phyloP scores from a whole-genome alignment of 1,284 basidiomycete species.

The Apiotrichum laibachii region DNA sequence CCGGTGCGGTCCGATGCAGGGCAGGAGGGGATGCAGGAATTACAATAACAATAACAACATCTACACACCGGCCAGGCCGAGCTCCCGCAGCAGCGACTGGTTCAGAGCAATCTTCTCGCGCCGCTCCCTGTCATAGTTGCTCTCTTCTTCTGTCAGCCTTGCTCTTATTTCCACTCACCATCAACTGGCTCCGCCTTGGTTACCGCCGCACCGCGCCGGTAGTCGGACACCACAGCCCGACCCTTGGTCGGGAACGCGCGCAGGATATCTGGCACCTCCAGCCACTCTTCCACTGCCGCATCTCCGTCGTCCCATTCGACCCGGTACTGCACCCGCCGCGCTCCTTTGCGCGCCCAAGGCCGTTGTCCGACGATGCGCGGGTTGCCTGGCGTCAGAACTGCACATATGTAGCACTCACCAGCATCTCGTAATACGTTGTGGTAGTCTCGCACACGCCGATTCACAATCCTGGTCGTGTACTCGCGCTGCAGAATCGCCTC shows the following conservation, averaged over 20 bases:
- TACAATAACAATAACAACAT: too few relatives aligned
- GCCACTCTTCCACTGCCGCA: background rate
- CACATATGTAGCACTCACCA: background rate
- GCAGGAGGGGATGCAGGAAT: background rate
- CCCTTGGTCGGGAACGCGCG: background rate
- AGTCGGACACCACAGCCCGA: background rate
- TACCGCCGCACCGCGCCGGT: background rate
- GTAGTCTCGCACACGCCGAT: too few relatives aligned
- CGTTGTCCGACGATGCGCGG: background rate
- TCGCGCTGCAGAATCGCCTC: too few relatives aligned
- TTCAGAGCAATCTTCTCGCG: constrained; percentile 14
- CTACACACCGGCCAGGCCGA: constrained; percentile 1
- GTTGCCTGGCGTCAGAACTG: background rate
- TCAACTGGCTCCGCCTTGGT: background rate
- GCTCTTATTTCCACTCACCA: background rate
- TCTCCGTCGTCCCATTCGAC: background rate
- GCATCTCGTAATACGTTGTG: too few relatives aligned
- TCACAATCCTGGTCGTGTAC: too few relatives aligned
- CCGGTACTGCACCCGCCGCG: background rate
- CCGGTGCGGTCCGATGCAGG: too few relatives aligned
- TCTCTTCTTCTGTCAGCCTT: constrained; percentile 3
- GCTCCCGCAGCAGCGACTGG: constrained; percentile 6
- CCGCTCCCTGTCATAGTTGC: constrained; percentile 14
- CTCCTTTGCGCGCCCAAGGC: background rate
- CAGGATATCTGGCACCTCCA: background rate